These are phyloP conservation scores for Xylariales sp. DNA, from an alignment of 2,329 filamentous ascomycete species.

Conservation along the genomic window DNA sequence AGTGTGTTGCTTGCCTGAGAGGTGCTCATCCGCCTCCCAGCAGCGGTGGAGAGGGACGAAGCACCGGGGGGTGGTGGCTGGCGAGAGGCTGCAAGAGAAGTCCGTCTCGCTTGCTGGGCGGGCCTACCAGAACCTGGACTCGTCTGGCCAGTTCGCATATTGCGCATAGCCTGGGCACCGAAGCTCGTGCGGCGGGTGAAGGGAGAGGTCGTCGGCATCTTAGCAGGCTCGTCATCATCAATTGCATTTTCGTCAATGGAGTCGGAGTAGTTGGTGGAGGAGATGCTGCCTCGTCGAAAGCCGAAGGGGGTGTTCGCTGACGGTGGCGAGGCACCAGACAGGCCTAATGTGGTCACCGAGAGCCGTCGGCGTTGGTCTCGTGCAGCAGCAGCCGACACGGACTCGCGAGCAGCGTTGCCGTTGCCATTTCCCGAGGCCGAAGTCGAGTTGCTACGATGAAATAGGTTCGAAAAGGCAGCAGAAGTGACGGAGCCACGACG, in stretches of 20 bases:
- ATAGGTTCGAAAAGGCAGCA: slow-evolving; percentile 68
- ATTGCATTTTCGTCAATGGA: slow-evolving; percentile 78
- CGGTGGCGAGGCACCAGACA: slow-evolving; percentile 77
- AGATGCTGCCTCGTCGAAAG: slow-evolving; percentile 74
- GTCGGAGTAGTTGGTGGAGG: slow-evolving; percentile 71
- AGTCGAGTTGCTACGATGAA: slow-evolving; percentile 66
- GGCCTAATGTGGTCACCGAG: slow-evolving; percentile 78
- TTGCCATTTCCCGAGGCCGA: slow-evolving; percentile 52
- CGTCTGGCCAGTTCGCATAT: slow-evolving; percentile 69
- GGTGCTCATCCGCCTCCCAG: slow-evolving; percentile 51
- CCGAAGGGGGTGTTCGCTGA: slow-evolving; percentile 62
- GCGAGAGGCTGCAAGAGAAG: slow-evolving; percentile 45
- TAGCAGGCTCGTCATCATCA: slow-evolving; percentile 73
- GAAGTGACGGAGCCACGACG: slow-evolving; percentile 69
- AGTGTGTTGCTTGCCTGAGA: slow-evolving; percentile 71
- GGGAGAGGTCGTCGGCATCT: slow-evolving; percentile 75
- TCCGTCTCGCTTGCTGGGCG: slow-evolving; percentile 50
- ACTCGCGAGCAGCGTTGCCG: slow-evolving; percentile 40
- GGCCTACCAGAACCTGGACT: slow-evolving; percentile 73
- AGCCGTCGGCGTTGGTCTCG: slow-evolving; percentile 71
- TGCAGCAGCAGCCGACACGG: slow-evolving; percentile 43
- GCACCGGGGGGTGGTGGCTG: slow-evolving; percentile 53
- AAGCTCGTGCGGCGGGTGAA: slow-evolving; percentile 91
- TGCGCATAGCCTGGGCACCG: slow-evolving; percentile 81
- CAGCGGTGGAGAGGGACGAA: slow-evolving; percentile 49